Evolutionary conservation across 2,329 filamentous ascomycete genomes (phyloP).

Genomic region (Aspergillus caelatus): DNA sequence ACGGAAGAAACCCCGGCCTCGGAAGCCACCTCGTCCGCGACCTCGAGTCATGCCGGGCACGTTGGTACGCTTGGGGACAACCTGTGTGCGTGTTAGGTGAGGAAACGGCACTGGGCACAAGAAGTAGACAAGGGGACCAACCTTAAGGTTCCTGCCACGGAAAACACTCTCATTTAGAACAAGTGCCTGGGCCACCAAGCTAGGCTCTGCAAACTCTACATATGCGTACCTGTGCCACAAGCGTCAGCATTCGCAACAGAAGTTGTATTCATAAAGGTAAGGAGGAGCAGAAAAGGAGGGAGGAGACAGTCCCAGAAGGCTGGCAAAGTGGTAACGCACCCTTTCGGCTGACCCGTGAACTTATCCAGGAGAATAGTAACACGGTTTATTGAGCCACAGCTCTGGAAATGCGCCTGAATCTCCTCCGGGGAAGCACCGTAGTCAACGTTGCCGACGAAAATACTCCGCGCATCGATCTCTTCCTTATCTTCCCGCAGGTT

Average conservation of each 20-base stretch:
- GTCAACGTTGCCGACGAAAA: slow-evolving; percentile 98
- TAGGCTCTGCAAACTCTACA: slow-evolving; percentile 95
- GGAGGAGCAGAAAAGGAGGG: neutral
- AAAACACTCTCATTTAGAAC: slow-evolving; percentile 97
- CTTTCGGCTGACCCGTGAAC: slow-evolving; percentile 98
- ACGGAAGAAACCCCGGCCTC: slow-evolving; percentile 55
- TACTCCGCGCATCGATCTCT: slow-evolving; percentile 90
- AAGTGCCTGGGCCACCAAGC: slow-evolving; percentile 86
- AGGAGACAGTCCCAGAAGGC: too few species aligned
- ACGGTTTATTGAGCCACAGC: slow-evolving; percentile 94
- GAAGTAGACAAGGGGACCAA: slow-evolving; percentile 44
- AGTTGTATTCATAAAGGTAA: neutral
- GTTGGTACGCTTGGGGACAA: slow-evolving; percentile 92
- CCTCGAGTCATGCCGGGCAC: slow-evolving; percentile 91
- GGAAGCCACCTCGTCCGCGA: slow-evolving; percentile 54
- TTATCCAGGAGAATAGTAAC: slow-evolving; percentile 98
- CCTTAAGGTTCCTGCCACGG: slow-evolving; percentile 93
- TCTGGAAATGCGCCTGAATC: slow-evolving; percentile 97
- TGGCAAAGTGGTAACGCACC: slow-evolving; percentile 61
- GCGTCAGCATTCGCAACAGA: slow-evolving; percentile 16
- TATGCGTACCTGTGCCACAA: slow-evolving; percentile 79
- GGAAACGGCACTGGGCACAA: slow-evolving; percentile 5
- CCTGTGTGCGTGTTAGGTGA: slow-evolving; percentile 53
- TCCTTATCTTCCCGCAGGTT: slow-evolving; percentile 90
- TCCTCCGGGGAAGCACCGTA: slow-evolving; percentile 97